Conservation (phyloP, 331 rosid species). For the Cydonia oblonga region DNA sequence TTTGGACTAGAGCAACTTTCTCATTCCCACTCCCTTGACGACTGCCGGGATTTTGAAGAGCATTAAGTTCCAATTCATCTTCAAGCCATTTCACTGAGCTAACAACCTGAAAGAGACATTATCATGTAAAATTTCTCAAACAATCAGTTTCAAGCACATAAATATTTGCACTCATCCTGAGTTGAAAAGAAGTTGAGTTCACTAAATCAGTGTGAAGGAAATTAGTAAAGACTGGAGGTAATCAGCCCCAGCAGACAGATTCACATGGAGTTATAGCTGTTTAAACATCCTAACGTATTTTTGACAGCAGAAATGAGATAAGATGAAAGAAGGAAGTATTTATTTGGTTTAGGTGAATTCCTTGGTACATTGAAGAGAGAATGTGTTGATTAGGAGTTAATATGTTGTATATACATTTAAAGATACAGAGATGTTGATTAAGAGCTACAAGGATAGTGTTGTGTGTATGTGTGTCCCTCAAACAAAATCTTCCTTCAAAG, state of each 20-base stretch:
- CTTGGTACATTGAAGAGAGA: neutral
- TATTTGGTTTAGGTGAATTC: neutral
- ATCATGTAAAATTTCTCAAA: neutral
- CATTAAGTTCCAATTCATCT: conserved; percentile 94
- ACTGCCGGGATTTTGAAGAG: conserved; percentile 94
- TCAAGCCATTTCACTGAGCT: conserved; percentile 99
- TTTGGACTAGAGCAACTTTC: conserved; percentile 83
- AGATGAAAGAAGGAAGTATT: neutral
- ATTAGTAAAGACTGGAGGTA: neutral
- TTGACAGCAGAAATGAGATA: neutral
- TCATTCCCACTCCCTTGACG: conserved; percentile 84
- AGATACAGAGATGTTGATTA: neutral
- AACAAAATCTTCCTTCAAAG: neutral
- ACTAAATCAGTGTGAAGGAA: neutral
- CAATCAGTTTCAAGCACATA: neutral
- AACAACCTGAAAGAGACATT: conserved; percentile 55
- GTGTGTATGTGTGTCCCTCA: too few relatives aligned
- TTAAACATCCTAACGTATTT: neutral
- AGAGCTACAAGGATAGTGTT: neutral
- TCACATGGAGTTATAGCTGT: neutral
- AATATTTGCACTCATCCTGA: neutral
- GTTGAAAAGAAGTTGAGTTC: neutral
- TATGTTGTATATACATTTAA: neutral
- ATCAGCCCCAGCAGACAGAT: neutral
- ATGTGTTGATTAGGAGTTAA: neutral